Evolutionary conservation across 768 basidiomycete species (phyloP).

Genomic region (Pleurotus pulmonarius): DNA sequence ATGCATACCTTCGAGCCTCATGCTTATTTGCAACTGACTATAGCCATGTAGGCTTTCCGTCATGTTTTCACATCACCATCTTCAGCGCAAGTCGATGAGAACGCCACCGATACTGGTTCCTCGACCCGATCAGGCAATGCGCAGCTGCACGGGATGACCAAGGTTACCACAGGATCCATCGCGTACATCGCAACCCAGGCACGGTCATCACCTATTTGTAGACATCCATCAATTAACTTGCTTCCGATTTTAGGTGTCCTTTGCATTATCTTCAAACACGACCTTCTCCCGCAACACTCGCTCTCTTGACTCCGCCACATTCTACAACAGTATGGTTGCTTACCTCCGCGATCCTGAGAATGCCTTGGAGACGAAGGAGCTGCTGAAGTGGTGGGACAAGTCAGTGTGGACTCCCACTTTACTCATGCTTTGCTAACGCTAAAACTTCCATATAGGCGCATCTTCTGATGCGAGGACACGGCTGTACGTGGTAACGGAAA

Average conservation of each 20-base stretch:
- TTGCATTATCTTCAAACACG: conserved; percentile 2
- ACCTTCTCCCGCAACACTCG: neutral
- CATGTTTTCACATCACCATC: neutral
- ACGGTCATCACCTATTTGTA: neutral
- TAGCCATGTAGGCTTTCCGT: neutral
- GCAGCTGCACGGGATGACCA: conserved; percentile 8
- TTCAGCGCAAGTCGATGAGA: neutral
- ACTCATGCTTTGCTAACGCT: no score
- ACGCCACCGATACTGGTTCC: neutral
- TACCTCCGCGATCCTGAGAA: conserved; percentile 4
- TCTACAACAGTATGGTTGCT: conserved; percentile 4
- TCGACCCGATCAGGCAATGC: conserved; percentile 8
- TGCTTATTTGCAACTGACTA: neutral
- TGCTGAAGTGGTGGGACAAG: conserved; percentile 8
- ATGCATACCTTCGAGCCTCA: neutral
- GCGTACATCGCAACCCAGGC: conserved; percentile 9
- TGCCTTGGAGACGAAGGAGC: neutral
- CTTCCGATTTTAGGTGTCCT: neutral
- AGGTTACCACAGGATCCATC: conserved; percentile 6
- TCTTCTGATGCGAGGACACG: neutral
- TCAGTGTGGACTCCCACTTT: neutral
- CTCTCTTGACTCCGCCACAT: neutral
- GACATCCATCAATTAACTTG: neutral
- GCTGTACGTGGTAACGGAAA: neutral
- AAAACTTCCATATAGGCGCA: neutral